Base-by-base conservation (phyloP, 1,139 yeast species). In the Suhomyces yuchorum region DNA sequence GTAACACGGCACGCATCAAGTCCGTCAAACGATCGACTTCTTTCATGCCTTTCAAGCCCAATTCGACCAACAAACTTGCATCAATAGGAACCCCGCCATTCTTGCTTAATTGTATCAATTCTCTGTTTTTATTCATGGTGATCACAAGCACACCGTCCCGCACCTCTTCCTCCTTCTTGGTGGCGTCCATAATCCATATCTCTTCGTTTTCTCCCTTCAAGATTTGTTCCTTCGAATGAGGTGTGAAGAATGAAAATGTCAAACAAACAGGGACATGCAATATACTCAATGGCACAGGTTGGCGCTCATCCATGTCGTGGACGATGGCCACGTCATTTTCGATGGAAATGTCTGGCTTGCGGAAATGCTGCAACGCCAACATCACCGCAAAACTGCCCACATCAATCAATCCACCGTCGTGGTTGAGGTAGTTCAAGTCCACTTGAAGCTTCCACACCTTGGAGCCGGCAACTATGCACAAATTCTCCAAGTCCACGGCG, bases 341-440 rank as follows among this genome's bases (percentile, higher is more conserved):
- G 14, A 92, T 84, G 3, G 90, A 79, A 26, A 90, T 80, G 63
- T 91, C 97, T 3, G 96, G 96, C 57, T 88, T 84, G 48, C 80
- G 80, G 68, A 84, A 93, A 65, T 91, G 97, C 56, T 85, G 76
- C 46, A 93, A 73, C 0, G 89, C 96, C 11, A 93, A 81, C 78
- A 91, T 86, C 17, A 91, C 97, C 0, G 93, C 98, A 49, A 91
- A 78, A 66, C 97, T 89, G 36, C 95, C 87, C 17, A 91, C 87
- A 66, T 93, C 99, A 39, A 92, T 84, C 37, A 93, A 78, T 33
- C 95, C 96, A 35, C 99, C 99, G 66, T 93, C 99, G 60, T 82
- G 89, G 61, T 91, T 86, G 53, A 93, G 70, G 56, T 87, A 88
- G 62, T 91, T 96, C 32, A 93, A 82, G 62, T 92, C 98, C 0